Base-by-base conservation (phyloP, 1,284 basidiomycete species). In the Cryptococcus sp. region DNA sequence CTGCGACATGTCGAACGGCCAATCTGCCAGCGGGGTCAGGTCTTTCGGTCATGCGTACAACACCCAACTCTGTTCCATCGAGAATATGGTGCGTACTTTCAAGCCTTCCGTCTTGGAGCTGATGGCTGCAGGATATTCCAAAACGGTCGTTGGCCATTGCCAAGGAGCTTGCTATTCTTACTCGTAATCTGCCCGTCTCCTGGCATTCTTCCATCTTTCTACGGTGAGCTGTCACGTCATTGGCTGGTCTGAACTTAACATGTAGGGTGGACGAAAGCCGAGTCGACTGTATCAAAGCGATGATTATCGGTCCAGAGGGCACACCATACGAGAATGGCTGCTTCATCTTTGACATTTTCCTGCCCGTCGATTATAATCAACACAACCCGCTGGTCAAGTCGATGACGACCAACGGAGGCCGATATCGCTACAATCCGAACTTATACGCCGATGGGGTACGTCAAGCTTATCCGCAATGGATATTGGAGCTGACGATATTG, bases 141-240 rank as follows among this genome's bases (percentile, higher is more conserved):
- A 90, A 87, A 69, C 78, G 90, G 31, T 90, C 86, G 2, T 75
- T 93, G 45, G 88, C 90, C 10, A 92, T 94, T 54, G 90, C 90
- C 10, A 94, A 93, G 74, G 69, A 93, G 85, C 82, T 94, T 48
- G 88, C 88, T 0, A 87, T 90, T 21, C 78, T 94, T 34, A 89
- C 88, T 1, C 90, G 87, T 16, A 91, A 88, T 63, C 74, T 94
- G 18, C 91, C 91, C 19, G 83, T 88, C 5, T 84, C 86, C 4
- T 93, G 87, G 86, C 81, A 87, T 63, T 92, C 89, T 4, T 89
- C 87, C 1, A 83, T 94, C 57, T 92, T 92, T 74, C 71, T 93
- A 46, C 80, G 60, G 60, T 58, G 12, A 34, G 53, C 41, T 16
- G n/a, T 23, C 18, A 2, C 1, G 18, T 40, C 16, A 9, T 11